Evolutionary conservation across 2,329 filamentous ascomycete species (phyloP).

Genomic region (Rutstroemia sp.): DNA sequence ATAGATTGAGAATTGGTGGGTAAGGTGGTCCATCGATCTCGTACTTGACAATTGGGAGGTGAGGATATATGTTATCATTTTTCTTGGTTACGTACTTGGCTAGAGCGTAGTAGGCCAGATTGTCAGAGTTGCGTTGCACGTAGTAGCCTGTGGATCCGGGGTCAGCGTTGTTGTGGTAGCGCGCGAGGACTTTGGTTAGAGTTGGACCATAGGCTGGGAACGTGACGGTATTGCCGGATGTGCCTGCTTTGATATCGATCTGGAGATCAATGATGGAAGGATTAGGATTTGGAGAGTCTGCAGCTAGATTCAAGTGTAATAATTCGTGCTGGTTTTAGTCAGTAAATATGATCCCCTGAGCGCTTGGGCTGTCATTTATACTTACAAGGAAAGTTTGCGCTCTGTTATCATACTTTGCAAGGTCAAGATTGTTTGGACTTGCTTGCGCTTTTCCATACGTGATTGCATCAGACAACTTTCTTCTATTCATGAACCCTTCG

Average conservation of each 20-base stretch:
- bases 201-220: not conserved
- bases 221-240: too few species aligned
- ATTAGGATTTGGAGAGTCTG: not conserved
- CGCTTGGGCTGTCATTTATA: not conserved
- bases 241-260: not conserved
- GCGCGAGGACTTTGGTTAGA: not conserved
- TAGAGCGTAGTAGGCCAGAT: not conserved
- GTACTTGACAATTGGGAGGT: not conserved
- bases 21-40: not conserved
- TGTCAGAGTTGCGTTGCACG: not conserved
- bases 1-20: too few species aligned
- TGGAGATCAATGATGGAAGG: not conserved
- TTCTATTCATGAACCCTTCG: not conserved
- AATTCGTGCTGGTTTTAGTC: not conserved
- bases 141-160: not conserved
- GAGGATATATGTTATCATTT: not conserved
- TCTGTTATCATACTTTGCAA: not conserved
- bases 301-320: not conserved
- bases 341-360: not conserved
- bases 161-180: not conserved
- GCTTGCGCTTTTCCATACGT: not conserved
- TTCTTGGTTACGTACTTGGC: not conserved
- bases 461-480: not conserved
- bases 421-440: not conserved
- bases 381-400: not conserved